These are phyloP conservation scores for Fusarium sp. DNA, from an alignment of 2,329 filamentous ascomycete species.

Conservation along the genomic window DNA sequence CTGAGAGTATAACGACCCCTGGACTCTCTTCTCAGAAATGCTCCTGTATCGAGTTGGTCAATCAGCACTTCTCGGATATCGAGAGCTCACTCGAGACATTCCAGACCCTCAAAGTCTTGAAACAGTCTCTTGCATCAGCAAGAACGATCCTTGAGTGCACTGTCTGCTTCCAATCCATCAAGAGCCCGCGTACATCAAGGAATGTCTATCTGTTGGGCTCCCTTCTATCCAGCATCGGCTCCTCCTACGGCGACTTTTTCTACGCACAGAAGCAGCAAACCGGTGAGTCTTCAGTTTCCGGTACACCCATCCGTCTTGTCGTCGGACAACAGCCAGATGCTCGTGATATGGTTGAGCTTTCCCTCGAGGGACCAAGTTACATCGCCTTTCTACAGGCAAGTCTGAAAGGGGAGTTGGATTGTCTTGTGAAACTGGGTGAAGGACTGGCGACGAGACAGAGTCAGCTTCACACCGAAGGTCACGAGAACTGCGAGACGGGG, in stretches of 20 bases:
- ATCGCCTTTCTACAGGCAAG: not conserved
- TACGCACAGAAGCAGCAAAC: slow-evolving; percentile 11
- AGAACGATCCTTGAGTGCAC: not conserved
- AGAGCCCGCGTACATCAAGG: slow-evolving; percentile 4
- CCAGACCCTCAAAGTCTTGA: slow-evolving; percentile 12
- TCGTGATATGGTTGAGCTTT: not conserved
- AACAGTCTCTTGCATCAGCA: not conserved
- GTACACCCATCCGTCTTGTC: not conserved
- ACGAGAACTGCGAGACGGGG: slow-evolving; percentile 25
- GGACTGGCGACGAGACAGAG: slow-evolving; percentile 12
- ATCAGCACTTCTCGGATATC: slow-evolving; percentile 7
- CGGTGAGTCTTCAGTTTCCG: not conserved
- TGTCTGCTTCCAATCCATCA: slow-evolving; percentile 10
- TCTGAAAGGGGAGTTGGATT: not conserved
- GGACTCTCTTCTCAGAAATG: not conserved
- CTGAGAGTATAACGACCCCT: fast-evolving
- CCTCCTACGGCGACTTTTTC: slow-evolving; percentile 12
- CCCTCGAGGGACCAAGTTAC: not conserved
- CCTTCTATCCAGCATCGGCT: slow-evolving; percentile 2
- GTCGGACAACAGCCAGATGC: not conserved
- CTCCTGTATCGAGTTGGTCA: slow-evolving; percentile 6
- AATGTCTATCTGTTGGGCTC: not conserved
- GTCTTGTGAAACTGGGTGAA: slow-evolving; percentile 1
- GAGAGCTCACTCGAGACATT: slow-evolving; percentile 12
- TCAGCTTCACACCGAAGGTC: slow-evolving; percentile 19